These are phyloP conservation scores for Salix koriyanagi DNA, from an alignment of 345 rosid genomes.

Conservation along the genomic window DNA sequence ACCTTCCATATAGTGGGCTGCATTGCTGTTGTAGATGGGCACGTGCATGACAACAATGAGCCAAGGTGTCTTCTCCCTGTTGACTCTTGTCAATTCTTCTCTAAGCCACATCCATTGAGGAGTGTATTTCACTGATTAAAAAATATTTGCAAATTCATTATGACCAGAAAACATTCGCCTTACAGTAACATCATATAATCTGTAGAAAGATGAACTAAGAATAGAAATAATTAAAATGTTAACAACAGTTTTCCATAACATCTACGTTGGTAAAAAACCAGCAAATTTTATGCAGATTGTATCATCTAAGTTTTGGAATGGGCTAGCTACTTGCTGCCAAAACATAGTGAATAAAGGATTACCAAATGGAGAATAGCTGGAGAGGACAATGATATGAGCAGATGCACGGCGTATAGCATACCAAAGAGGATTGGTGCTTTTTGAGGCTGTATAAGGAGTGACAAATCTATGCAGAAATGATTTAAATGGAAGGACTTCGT, in stretches of 20 bases:
- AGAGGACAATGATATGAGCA: slow-evolving; percentile 19
- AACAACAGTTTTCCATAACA: not conserved
- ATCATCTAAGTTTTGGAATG: not conserved
- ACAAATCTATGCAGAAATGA: slow-evolving; percentile 15
- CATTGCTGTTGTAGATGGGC: slow-evolving; percentile 46
- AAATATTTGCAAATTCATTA: slow-evolving; percentile 1
- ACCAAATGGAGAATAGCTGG: slow-evolving; percentile 25
- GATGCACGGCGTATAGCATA: slow-evolving; percentile 23
- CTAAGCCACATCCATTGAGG: slow-evolving; percentile 54
- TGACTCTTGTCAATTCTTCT: slow-evolving; percentile 43
- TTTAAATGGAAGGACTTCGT: slow-evolving; percentile 17
- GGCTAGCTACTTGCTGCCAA: not conserved
- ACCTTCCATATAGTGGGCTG: slow-evolving; percentile 53
- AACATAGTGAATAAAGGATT: not conserved
- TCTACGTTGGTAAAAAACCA: not conserved
- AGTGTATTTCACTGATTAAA: slow-evolving; percentile 42
- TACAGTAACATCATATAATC: not conserved
- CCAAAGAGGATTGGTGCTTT: slow-evolving; percentile 21
- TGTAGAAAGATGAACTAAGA: not conserved
- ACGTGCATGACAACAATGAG: slow-evolving; percentile 51
- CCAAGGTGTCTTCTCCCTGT: slow-evolving; percentile 58
- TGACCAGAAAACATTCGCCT: not conserved
- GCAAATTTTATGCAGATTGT: not conserved
- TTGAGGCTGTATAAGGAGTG: slow-evolving; percentile 17
- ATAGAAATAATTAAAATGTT: not conserved